Conservation (phyloP, 1,139 yeast genomes). For the Candida pseudocylindracea region DNA sequence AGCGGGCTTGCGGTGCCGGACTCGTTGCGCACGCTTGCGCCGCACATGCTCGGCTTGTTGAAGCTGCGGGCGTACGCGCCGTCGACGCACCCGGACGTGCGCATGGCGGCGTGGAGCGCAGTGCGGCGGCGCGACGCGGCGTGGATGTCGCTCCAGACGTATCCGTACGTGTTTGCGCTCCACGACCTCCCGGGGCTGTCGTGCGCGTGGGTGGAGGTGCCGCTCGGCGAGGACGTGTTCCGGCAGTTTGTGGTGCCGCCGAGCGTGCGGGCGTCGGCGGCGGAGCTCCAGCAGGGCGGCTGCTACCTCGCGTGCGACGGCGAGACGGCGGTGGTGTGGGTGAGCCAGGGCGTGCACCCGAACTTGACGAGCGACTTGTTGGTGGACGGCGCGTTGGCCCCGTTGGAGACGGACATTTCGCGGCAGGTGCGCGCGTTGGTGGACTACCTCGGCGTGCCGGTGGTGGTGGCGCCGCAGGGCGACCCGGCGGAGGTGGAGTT, state of each 20-base stretch:
- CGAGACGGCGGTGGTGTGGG: constrained; percentile 33
- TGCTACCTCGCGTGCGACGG: constrained; percentile 60
- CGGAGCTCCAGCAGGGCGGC: constrained; percentile 43
- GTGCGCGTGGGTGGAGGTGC: constrained; percentile 9
- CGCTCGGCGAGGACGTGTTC: constrained; percentile 3
- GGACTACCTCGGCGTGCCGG: constrained; percentile 22
- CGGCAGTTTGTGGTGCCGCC: constrained; percentile 28
- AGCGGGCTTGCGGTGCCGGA: constrained; percentile 69
- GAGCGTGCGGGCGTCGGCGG: constrained; percentile 19
- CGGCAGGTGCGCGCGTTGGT: constrained; percentile 44
- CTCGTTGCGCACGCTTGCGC: constrained; percentile 50
- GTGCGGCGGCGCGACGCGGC: constrained; percentile 36
- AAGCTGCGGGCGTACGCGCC: constrained; percentile 36
- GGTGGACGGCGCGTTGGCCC: constrained; percentile 44
- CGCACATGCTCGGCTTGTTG: constrained; percentile 43
- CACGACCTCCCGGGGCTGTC: constrained; percentile 42
- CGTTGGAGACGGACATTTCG: constrained; percentile 46
- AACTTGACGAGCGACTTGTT: constrained; percentile 52
- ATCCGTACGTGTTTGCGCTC: constrained; percentile 62
- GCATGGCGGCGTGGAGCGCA: constrained; percentile 35
- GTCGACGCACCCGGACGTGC: constrained; percentile 24
- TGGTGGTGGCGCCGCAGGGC: constrained; percentile 3
- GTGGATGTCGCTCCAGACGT: constrained; percentile 39
- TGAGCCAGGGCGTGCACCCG: constrained; percentile 51
- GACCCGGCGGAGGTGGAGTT: no score